A percentile compares a stretch with the other conserved stretches of the same genome.
Evolutionary conservation across 1,284 basidiomycete species (phyloP).

Genomic region (Pholiota adiposa): DNA sequence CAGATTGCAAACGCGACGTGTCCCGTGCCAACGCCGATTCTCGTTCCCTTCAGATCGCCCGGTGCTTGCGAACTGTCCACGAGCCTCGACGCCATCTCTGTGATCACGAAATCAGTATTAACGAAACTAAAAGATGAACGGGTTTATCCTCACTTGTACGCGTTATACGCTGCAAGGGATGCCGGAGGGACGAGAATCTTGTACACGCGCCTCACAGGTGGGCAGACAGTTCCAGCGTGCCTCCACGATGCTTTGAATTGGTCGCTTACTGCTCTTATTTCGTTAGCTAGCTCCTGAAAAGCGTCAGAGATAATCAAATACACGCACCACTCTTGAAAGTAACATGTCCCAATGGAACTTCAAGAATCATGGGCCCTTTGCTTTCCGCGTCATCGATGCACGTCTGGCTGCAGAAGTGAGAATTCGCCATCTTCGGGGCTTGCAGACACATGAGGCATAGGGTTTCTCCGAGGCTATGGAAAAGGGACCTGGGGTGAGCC

Average conservation of each 20-base stretch:
- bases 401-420: slow-evolving; percentile 59
- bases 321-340: slow-evolving; percentile 64
- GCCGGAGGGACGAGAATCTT: slow-evolving; percentile 56
- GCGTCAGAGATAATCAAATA: not conserved
- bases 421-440: slow-evolving; percentile 52
- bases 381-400: slow-evolving; percentile 57
- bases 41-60: slow-evolving; percentile 65
- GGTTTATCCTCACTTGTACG: slow-evolving; percentile 51
- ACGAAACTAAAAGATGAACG: not conserved
- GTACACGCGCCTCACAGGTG: slow-evolving; percentile 59
- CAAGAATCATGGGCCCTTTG: slow-evolving; percentile 56
- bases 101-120: not conserved
- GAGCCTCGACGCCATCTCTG: slow-evolving; percentile 52
- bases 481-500: slow-evolving; percentile 6
- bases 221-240: slow-evolving; percentile 53
- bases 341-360: slow-evolving; percentile 59
- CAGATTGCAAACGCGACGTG: slow-evolving; percentile 55
- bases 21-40: slow-evolving; percentile 63
- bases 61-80: slow-evolving; percentile 54
- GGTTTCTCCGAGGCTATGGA: slow-evolving; percentile 45
- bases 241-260: slow-evolving; percentile 74
- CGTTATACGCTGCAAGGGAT: slow-evolving; percentile 54
- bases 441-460: slow-evolving; percentile 61
- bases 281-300: slow-evolving; percentile 2
- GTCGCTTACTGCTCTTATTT: slow-evolving; percentile 48